phyloP scores from a whole-genome alignment of 1,284 basidiomycete species.

The Marasmius sp. region DNA sequence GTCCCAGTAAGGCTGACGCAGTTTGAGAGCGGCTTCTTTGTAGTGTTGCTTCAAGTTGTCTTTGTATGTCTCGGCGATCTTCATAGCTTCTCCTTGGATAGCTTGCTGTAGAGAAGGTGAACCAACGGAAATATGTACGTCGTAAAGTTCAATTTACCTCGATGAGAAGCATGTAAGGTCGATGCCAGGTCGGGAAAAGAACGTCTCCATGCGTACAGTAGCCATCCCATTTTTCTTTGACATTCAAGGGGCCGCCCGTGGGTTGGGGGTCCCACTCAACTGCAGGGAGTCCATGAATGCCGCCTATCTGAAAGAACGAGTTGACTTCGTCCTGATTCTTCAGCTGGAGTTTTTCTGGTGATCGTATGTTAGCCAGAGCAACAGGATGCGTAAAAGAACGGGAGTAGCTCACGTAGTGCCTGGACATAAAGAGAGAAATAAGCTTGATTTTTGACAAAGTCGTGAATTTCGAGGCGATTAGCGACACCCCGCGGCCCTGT shows the following conservation, averaged over 20 bases:
- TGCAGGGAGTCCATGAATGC: conserved; percentile 52
- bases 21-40: conserved; percentile 35
- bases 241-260: no score
- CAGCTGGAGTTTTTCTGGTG: conserved; percentile 28
- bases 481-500: conserved; percentile 9
- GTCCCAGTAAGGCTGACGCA: conserved; percentile 53
- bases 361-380: conserved; percentile 21
- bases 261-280: conserved; percentile 41
- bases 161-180: conserved; percentile 48
- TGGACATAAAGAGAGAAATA: conserved; percentile 50
- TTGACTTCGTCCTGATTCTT: conserved; percentile 26
- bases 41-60: conserved; percentile 32
- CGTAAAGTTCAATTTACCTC: conserved; percentile 35
- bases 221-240: no score
- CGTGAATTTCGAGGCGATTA: conserved; percentile 44
- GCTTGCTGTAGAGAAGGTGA: conserved; percentile 38
- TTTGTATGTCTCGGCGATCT: conserved; percentile 42
- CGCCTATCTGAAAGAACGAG: conserved; percentile 46
- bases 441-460: conserved; percentile 40
- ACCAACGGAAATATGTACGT: background rate
- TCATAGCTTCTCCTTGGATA: conserved; percentile 34
- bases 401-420: conserved; percentile 34
- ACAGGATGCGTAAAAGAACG: no score
- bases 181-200: conserved; percentile 54
- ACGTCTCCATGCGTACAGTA: conserved; percentile 53